These are phyloP conservation scores for Periconia digitata DNA, from an alignment of 2,329 filamentous ascomycete genomes.

Conservation along the genomic window DNA sequence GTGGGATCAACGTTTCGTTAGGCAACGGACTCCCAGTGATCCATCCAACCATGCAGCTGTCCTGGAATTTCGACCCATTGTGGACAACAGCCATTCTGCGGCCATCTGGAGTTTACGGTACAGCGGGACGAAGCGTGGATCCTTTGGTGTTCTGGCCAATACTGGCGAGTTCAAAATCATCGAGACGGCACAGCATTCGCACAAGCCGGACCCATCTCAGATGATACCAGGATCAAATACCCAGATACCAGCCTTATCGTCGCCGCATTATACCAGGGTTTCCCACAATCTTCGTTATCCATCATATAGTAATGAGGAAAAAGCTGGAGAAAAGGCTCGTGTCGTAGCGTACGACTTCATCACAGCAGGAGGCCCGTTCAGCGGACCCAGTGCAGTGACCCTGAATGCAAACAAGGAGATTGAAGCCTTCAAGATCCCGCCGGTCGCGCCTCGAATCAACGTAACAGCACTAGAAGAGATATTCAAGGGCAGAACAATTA, in stretches of 20 bases:
- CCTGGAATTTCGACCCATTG: slow-evolving; percentile 59
- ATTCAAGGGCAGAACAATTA: slow-evolving; percentile 33
- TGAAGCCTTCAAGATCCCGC: slow-evolving; percentile 51
- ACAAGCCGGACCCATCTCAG: slow-evolving; percentile 27
- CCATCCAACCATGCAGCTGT: slow-evolving; percentile 59
- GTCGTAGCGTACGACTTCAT: slow-evolving; percentile 65
- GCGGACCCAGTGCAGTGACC: slow-evolving; percentile 56
- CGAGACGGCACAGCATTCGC: slow-evolving; percentile 56
- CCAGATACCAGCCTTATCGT: slow-evolving; percentile 42
- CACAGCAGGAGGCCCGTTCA: slow-evolving; percentile 45
- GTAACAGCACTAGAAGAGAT: slow-evolving; percentile 50
- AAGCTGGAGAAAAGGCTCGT: slow-evolving; percentile 49
- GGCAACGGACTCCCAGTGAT: slow-evolving; percentile 40
- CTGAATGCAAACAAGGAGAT: slow-evolving; percentile 56
- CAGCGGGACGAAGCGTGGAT: slow-evolving; percentile 59
- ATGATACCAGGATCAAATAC: slow-evolving; percentile 20
- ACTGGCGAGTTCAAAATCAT: slow-evolving; percentile 61
- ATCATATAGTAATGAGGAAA: slow-evolving; percentile 48
- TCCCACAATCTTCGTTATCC: slow-evolving; percentile 48
- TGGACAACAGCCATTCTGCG: slow-evolving; percentile 52
- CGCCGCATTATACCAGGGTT: slow-evolving; percentile 48
- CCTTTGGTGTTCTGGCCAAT: slow-evolving; percentile 60
- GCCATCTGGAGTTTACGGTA: slow-evolving; percentile 65
- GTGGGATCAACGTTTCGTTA: slow-evolving; percentile 69
- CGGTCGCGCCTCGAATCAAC: slow-evolving; percentile 44